Conservation (phyloP, 2,329 filamentous ascomycete species). For the Fusarium domesticum region DNA sequence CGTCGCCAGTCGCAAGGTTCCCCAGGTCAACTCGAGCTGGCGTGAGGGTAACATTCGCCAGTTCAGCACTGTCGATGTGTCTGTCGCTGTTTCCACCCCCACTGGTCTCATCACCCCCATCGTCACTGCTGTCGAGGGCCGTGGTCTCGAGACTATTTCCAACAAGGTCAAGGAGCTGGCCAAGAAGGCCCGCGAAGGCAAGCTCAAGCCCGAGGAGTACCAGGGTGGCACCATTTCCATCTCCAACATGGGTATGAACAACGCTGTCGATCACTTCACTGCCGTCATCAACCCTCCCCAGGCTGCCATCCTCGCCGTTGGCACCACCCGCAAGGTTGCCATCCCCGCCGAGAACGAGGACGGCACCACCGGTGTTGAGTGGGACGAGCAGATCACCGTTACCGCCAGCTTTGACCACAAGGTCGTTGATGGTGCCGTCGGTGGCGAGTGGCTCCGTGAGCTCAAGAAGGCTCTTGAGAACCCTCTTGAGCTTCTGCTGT, state of each 20-base stretch:
- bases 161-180: constrained; percentile 90
- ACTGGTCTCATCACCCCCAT: constrained; percentile 96
- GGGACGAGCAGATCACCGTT: constrained; percentile 95
- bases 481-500: constrained; percentile 91
- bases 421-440: constrained; percentile 93
- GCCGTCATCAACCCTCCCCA: constrained; percentile 99
- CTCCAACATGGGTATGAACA: constrained; percentile 99
- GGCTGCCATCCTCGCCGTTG: constrained; percentile 90
- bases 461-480: constrained; percentile 98
- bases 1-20: constrained; percentile 87
- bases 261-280: constrained; percentile 92
- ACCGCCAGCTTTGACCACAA: constrained; percentile 99
- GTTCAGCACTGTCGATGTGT: constrained; percentile 90
- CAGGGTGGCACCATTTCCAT: constrained; percentile 99
- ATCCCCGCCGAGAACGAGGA: constrained; percentile 83
- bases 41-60: constrained; percentile 86
- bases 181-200: constrained; percentile 92
- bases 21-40: constrained; percentile 95
- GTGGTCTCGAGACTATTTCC: constrained; percentile 87
- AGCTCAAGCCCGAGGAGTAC: constrained; percentile 99
- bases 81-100: constrained; percentile 91
- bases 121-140: constrained; percentile 81
- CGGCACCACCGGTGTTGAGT: constrained; percentile 70
- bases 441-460: constrained; percentile 94
- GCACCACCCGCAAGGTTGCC: constrained; percentile 94